A percentile compares a stretch with the other conserved stretches of the same genome.
These are phyloP conservation scores for Tirmania nivea DNA, from an alignment of 495 filamentous ascomycete genomes.

Conservation along the genomic window DNA sequence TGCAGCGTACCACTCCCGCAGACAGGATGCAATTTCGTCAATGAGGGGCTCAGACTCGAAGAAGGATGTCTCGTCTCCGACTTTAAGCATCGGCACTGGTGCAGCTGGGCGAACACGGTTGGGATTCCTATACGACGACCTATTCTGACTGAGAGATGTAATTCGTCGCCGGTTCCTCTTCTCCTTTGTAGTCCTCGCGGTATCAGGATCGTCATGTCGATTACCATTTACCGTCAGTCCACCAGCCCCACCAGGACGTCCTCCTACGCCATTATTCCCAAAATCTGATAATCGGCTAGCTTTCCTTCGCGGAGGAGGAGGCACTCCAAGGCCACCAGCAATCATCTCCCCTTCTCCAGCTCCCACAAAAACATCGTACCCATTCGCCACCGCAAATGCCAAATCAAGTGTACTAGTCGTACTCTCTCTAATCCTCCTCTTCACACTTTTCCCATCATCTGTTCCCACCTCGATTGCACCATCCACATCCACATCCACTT, in stretches of 20 bases:
- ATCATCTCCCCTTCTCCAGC: neutral
- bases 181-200: neutral
- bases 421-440: neutral
- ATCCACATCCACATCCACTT: slow-evolving; percentile 12
- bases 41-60: slow-evolving; percentile 77
- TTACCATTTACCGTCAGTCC: no score
- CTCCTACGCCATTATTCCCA: neutral
- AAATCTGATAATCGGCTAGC: neutral
- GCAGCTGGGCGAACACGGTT: slow-evolving; percentile 43
- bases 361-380: neutral
- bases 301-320: neutral
- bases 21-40: slow-evolving; percentile 87
- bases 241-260: neutral
- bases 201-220: neutral
- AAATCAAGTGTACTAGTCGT: neutral
- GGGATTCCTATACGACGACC: slow-evolving; percentile 5
- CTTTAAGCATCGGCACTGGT: slow-evolving; percentile 89
- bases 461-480: slow-evolving; percentile 15
- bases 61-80: slow-evolving; percentile 86
- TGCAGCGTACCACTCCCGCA: slow-evolving; percentile 94
- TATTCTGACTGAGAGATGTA: slow-evolving; percentile 6
- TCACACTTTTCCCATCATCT: slow-evolving; percentile 22
- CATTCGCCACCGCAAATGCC: neutral
- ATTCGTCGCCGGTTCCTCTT: neutral
- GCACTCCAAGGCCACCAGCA: neutral